These are phyloP conservation scores for Neurospora sp. DNA, from an alignment of 495 filamentous ascomycete genomes.

Conservation along the genomic window DNA sequence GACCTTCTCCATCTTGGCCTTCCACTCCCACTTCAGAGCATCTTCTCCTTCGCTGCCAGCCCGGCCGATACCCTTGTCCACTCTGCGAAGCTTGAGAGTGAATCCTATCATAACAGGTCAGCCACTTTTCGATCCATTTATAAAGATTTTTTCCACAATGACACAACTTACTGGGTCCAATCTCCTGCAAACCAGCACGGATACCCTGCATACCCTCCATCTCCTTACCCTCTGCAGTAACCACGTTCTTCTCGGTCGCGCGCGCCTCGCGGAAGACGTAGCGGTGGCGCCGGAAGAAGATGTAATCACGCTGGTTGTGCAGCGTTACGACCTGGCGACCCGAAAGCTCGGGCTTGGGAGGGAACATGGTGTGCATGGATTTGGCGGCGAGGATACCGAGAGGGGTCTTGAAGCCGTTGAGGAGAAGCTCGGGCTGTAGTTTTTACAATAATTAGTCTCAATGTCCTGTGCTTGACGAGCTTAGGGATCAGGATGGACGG, in stretches of 20 bases:
- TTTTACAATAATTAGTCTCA: constrained; percentile 4
- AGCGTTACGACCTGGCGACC: constrained; percentile 84
- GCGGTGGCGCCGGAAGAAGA: constrained; percentile 81
- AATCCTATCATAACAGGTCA: constrained; percentile 26
- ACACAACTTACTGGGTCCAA: constrained; percentile 51
- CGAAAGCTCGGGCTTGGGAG: constrained; percentile 66
- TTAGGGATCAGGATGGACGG: neutral
- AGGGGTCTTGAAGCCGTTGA: constrained; percentile 93
- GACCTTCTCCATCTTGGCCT: constrained; percentile 83
- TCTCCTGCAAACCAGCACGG: constrained; percentile 71
- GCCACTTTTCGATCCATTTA: neutral
- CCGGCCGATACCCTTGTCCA: constrained; percentile 82
- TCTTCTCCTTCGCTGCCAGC: constrained; percentile 63
- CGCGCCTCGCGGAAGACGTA: constrained; percentile 88
- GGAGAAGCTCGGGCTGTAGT: constrained; percentile 66
- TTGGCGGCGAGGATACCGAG: constrained; percentile 83
- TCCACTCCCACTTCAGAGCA: constrained; percentile 81
- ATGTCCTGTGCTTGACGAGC: no score
- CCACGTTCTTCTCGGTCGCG: constrained; percentile 74
- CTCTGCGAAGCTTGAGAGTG: constrained; percentile 78
- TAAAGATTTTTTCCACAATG: no score
- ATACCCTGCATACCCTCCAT: constrained; percentile 75
- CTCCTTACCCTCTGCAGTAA: constrained; percentile 78
- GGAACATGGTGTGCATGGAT: constrained; percentile 76
- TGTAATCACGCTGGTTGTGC: constrained; percentile 91